A percentile compares a stretch with the other conserved stretches of the same genome.
These are phyloP conservation scores for Hirsutella minnesotensis DNA, from an alignment of 2,329 filamentous ascomycete genomes.

Conservation along the genomic window DNA sequence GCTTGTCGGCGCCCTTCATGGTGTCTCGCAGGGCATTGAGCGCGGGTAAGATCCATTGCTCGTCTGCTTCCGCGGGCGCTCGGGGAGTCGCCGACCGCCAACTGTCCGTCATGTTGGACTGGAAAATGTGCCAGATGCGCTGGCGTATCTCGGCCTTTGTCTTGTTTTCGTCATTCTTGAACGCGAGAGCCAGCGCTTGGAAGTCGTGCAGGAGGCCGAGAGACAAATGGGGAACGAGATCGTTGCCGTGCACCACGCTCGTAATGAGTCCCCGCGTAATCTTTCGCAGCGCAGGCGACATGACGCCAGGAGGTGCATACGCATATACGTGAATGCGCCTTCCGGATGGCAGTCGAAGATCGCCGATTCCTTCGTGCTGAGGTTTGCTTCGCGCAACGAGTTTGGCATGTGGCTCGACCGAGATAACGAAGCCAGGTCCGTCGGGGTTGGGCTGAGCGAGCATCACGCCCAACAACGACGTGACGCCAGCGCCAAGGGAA, in stretches of 20 bases:
- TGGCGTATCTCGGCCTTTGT: constrained; percentile 55
- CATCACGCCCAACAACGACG: constrained; percentile 58
- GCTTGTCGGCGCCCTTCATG: constrained; percentile 53
- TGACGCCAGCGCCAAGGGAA: constrained; percentile 58
- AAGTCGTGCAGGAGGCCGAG: constrained; percentile 65
- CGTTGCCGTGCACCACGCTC: constrained; percentile 59
- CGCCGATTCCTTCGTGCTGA: constrained; percentile 10
- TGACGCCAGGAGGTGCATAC: constrained; percentile 62
- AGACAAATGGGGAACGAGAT: constrained; percentile 63
- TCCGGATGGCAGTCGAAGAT: constrained; percentile 48
- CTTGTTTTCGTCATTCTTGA: constrained; percentile 58
- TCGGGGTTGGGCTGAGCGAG: constrained; percentile 49
- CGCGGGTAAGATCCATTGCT: constrained; percentile 57
- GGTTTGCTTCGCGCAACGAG: constrained; percentile 22
- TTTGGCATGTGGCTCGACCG: constrained; percentile 32
- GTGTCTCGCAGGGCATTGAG: constrained; percentile 53
- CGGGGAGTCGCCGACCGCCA: constrained; percentile 27
- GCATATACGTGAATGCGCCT: constrained; percentile 70
- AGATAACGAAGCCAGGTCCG: constrained; percentile 51
- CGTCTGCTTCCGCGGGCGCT: constrained; percentile 38
- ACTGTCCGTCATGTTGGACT: constrained; percentile 47
- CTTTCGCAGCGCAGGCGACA: constrained; percentile 57
- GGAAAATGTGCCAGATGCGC: constrained; percentile 54
- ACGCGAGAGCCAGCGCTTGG: constrained; percentile 58
- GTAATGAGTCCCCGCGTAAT: constrained; percentile 66